phyloP scores from a whole-genome alignment of 257 asterid genomes.

The Vinca minor region DNA sequence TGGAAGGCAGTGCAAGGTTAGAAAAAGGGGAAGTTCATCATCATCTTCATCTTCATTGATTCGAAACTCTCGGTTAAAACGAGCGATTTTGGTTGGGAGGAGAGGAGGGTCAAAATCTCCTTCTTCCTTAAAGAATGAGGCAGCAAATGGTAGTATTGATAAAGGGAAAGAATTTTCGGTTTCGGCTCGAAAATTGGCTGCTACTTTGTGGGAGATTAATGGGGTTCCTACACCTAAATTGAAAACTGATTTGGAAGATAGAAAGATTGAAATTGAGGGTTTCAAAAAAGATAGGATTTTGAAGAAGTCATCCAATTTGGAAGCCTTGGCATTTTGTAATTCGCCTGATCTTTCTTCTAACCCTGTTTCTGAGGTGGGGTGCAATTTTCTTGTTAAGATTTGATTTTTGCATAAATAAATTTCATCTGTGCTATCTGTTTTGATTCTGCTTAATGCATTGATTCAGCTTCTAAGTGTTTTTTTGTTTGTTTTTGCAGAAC shows the following conservation, averaged over 20 bases:
- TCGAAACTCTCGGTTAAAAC: conserved; percentile 54
- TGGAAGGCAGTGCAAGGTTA: conserved; percentile 62
- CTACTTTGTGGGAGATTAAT: conserved; percentile 81
- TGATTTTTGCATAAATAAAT: not conserved
- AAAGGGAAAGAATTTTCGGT: conserved; percentile 43
- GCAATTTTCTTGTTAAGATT: conserved; percentile 10
- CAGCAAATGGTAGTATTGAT: conserved; percentile 35
- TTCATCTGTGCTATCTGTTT: not conserved
- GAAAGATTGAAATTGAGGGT: conserved; percentile 34
- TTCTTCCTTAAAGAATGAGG: conserved; percentile 42
- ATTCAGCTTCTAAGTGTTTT: conserved; percentile 3
- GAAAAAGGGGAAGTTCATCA: conserved; percentile 75
- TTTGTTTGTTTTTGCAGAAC: conserved; percentile 30
- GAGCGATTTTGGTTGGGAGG: conserved; percentile 64
- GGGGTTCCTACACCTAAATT: conserved; percentile 44
- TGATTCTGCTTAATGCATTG: conserved; percentile 15
- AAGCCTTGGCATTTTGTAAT: conserved; percentile 38
- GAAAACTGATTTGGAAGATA: conserved; percentile 36
- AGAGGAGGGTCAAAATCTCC: conserved; percentile 56
- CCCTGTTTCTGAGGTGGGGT: conserved; percentile 68
- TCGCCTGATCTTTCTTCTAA: conserved; percentile 48
- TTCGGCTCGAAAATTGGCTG: conserved; percentile 77
- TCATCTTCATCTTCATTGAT: conserved; percentile 70
- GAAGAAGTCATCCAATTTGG: conserved; percentile 40
- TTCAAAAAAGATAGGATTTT: conserved; percentile 32